Base-by-base conservation (phyloP, 345 rosid species). In the Hibiscus syriacus region DNA sequence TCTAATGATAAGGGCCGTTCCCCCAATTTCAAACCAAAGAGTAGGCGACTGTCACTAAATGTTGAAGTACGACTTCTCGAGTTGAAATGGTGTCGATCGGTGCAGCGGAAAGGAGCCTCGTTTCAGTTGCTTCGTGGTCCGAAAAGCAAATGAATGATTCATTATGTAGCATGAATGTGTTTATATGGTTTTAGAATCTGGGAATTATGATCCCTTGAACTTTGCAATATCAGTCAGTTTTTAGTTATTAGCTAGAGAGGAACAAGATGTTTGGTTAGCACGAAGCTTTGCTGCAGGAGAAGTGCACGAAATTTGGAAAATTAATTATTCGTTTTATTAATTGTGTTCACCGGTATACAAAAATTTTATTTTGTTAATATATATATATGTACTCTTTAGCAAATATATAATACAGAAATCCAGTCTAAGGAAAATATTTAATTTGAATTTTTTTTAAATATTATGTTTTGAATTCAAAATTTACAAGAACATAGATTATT, bases 1-100 rank as follows among this genome's bases (percentile, higher is more conserved):
- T 69, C 60, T 87, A 30, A 78, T 88, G 93, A 92, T 90, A 70
- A 80, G 87, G 80, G 72, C 73, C 49, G 72, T 83, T 71, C 82
- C 83, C 64, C 92, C 90, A 34, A 69, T 77, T 66, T 60, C 90
- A 49, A 72, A 58, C n/a, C 66, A 62, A 23, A 69, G 73, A 54
- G 68, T 32, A 48, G 30, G 56, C 60, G 65, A 60, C 38, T 6
- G 72, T 67, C 66, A 60, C 75, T 22, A 62, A 3, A 72, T 53
- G 25, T 67, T 55, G 30, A 64, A 41, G 17, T 60, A 59, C 52
- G 55, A 43, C 13, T 48, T 66, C 64, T 38, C 14, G 14, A 38
- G 50, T 55, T 12, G 46, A 55, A 57, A 63, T 26, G 43, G 46
- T 22, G 29, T 48, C 17, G 34, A 74, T 4, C 14, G 5, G 62